phyloP scores from a whole-genome alignment of 441 rosid species.

The Gossypium davidsonii region DNA sequence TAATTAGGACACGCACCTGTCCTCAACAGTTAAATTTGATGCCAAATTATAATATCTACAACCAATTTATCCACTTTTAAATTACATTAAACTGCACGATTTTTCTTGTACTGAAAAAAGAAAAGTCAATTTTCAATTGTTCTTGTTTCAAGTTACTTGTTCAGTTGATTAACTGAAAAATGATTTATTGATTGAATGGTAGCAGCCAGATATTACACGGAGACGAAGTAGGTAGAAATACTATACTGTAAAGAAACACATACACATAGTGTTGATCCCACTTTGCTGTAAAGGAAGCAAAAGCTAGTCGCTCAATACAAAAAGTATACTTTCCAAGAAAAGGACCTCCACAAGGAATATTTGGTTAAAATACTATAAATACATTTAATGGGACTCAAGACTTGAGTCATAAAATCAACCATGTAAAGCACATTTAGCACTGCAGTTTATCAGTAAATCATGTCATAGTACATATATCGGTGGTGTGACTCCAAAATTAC shows the following conservation, averaged over 20 bases:
- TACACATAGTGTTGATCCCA: constrained; percentile 19
- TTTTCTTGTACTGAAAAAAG: too few relatives aligned
- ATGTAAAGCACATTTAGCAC: constrained; percentile 2
- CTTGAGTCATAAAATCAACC: background rate
- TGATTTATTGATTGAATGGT: background rate
- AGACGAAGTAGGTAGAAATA: background rate
- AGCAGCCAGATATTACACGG: background rate
- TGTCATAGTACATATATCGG: background rate
- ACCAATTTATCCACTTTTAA: background rate
- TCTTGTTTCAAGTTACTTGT: background rate
- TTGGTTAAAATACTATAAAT: background rate
- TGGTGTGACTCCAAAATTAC: background rate
- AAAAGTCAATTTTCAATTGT: background rate
- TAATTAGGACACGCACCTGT: background rate
- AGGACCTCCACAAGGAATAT: constrained; percentile 18
- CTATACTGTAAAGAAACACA: background rate
- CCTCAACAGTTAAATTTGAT: background rate
- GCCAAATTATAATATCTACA: background rate
- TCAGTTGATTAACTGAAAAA: background rate
- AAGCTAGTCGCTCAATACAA: background rate
- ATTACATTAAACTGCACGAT: background rate
- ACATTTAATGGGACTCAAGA: background rate
- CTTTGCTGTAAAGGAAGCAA: constrained; percentile 7
- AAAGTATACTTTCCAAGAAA: constrained; percentile 5
- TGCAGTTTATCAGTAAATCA: background rate